Evolutionary conservation across 2,329 filamentous ascomycete genomes (phyloP).

Genomic region (Cercospora zeina): DNA sequence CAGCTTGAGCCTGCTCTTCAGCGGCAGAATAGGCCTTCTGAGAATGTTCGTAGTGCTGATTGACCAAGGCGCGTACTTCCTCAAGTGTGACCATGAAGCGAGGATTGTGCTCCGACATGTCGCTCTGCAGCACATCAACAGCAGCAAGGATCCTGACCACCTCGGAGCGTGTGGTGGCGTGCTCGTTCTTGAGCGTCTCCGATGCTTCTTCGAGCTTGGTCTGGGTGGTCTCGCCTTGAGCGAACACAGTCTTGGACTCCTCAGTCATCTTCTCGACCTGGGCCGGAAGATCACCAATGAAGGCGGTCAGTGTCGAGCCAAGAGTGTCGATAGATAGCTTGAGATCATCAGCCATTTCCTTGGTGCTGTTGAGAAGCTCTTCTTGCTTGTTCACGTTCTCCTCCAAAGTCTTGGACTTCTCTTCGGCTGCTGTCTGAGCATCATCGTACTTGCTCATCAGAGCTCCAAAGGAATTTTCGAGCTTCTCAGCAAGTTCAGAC

Average conservation of each 20-base stretch:
- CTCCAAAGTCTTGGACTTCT: slow-evolving; percentile 70
- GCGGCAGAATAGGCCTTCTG: slow-evolving; percentile 55
- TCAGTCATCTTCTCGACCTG: slow-evolving; percentile 83
- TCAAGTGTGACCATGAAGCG: slow-evolving; percentile 84
- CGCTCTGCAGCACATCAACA: slow-evolving; percentile 73
- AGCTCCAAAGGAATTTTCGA: slow-evolving; percentile 77
- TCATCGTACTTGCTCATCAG: slow-evolving; percentile 87
- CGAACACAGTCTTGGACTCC: slow-evolving; percentile 83
- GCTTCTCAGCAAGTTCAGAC: slow-evolving; percentile 56
- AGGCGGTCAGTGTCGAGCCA: slow-evolving; percentile 58
- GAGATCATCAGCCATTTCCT: slow-evolving; percentile 80
- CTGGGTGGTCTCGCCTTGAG: slow-evolving; percentile 76
- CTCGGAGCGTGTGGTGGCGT: slow-evolving; percentile 78
- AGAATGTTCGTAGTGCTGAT: slow-evolving; percentile 84
- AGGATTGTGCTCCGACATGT: slow-evolving; percentile 80
- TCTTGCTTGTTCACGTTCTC: slow-evolving; percentile 72
- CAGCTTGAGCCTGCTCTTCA: slow-evolving; percentile 45
- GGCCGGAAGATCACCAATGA: slow-evolving; percentile 52
- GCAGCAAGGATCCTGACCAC: slow-evolving; percentile 71
- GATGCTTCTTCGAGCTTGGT: slow-evolving; percentile 74
- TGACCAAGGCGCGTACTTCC: slow-evolving; percentile 79
- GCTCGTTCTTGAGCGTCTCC: slow-evolving; percentile 71
- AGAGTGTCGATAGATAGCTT: slow-evolving; percentile 83
- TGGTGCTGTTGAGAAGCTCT: slow-evolving; percentile 71
- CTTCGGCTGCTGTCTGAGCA: slow-evolving; percentile 71